Conservation (phyloP, 805 yeast species). For the Brettanomyces anomalus region DNA sequence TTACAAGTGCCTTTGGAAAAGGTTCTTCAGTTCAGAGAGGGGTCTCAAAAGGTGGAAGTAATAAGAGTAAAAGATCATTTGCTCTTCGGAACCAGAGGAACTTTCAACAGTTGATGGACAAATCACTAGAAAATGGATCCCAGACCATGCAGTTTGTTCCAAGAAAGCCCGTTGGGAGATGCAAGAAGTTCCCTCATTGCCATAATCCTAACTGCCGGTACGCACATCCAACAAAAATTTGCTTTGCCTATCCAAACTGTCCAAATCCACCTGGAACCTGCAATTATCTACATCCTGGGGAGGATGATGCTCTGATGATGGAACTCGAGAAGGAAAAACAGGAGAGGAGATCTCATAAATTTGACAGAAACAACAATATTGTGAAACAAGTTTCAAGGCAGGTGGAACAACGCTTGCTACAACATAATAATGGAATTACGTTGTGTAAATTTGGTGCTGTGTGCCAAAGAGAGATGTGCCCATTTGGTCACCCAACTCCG, state of each 20-base stretch:
- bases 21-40: slow-evolving; percentile 11
- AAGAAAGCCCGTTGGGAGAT: slow-evolving; percentile 51
- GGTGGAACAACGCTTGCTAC: slow-evolving; percentile 25
- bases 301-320: slow-evolving; percentile 66
- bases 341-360: slow-evolving; percentile 11
- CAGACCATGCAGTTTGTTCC: slow-evolving; percentile 29
- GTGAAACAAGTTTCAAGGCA: slow-evolving; percentile 26
- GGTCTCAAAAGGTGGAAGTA: slow-evolving; percentile 8
- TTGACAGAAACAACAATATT: slow-evolving; percentile 29
- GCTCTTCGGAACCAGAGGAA: slow-evolving; percentile 33
- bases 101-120: slow-evolving; percentile 27
- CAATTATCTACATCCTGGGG: slow-evolving; percentile 73
- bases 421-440: slow-evolving; percentile 33
- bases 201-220: slow-evolving; percentile 54
- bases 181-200: slow-evolving; percentile 67
- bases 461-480: slow-evolving; percentile 74
- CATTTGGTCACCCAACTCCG: slow-evolving; percentile 89
- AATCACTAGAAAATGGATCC: slow-evolving; percentile 20
- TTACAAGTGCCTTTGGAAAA: slow-evolving; percentile 15
- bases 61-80: slow-evolving; percentile 16
- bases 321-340: slow-evolving; percentile 54
- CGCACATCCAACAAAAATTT: slow-evolving; percentile 73
- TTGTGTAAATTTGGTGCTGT: slow-evolving; percentile 69
- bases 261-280: slow-evolving; percentile 77
- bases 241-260: slow-evolving; percentile 72